Evolutionary conservation across 176 grass and related monocot species (phyloP).

Genomic region (Oryza meridionalis): DNA sequence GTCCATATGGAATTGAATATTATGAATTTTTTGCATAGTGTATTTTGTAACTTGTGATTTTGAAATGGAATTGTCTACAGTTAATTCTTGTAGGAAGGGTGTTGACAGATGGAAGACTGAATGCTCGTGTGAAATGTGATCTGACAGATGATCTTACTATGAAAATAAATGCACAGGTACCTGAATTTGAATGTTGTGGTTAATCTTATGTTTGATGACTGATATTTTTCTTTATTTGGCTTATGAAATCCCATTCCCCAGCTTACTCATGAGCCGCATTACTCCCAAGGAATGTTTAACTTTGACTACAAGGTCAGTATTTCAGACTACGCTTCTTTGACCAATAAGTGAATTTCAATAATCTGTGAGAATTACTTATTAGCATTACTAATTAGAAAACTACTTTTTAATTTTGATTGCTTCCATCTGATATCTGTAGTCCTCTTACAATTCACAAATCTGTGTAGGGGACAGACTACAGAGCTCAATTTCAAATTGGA

Average conservation of each 20-base stretch:
- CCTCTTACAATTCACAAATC: slow-evolving; percentile 36
- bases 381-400: neutral
- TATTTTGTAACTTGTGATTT: slow-evolving; percentile 34
- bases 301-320: slow-evolving; percentile 94
- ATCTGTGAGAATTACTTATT: slow-evolving; percentile 11
- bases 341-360: neutral
- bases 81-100: slow-evolving; percentile 95
- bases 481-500: slow-evolving; percentile 93
- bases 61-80: slow-evolving; percentile 46
- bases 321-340: neutral
- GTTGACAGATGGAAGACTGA: slow-evolving; percentile 92
- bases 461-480: slow-evolving; percentile 81
- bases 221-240: neutral
- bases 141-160: slow-evolving; percentile 78
- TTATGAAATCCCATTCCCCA: slow-evolving; percentile 43
- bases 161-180: slow-evolving; percentile 96
- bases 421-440: slow-evolving; percentile 1
- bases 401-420: slow-evolving; percentile 15
- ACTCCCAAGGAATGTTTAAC: slow-evolving; percentile 99
- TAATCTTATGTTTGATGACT: slow-evolving; percentile 19
- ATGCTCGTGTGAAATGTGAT: slow-evolving; percentile 98
- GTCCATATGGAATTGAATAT: slow-evolving; percentile 22
- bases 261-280: slow-evolving; percentile 97
- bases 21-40: slow-evolving; percentile 7
- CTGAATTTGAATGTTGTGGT: slow-evolving; percentile 25